These are phyloP conservation scores for Penicillium sp. DNA, from an alignment of 2,329 filamentous ascomycete species.

Conservation along the genomic window DNA sequence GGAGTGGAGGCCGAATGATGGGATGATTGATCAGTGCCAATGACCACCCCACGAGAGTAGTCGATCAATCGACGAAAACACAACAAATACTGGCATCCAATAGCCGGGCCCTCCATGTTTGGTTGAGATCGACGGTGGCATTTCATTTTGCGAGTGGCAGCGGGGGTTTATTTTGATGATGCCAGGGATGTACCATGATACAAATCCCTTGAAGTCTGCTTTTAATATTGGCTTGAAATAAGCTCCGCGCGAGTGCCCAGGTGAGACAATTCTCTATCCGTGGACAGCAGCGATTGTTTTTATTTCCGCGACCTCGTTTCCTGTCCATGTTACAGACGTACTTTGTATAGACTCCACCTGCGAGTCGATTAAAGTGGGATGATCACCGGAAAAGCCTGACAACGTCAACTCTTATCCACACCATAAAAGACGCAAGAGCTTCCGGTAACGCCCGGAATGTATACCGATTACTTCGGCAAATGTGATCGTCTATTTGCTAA, in stretches of 20 bases:
- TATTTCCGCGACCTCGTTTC: background rate
- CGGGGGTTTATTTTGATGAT: background rate
- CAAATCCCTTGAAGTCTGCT: background rate
- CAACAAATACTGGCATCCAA: conserved; percentile 2
- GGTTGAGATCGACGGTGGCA: conserved; percentile 13
- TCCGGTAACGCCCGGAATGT: background rate
- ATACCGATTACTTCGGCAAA: background rate
- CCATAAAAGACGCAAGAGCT: background rate
- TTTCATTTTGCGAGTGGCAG: background rate
- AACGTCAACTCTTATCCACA: background rate
- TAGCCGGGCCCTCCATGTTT: conserved; percentile 11
- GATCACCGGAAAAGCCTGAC: background rate
- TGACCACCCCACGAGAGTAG: conserved; percentile 5
- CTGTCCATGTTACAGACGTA: background rate
- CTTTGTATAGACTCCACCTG: background rate
- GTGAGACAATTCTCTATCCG: background rate
- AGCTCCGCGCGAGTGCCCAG: background rate
- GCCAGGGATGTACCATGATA: background rate
- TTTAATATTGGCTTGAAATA: background rate
- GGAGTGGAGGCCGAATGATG: background rate
- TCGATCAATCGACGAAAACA: background rate
- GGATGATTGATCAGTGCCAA: conserved; percentile 2
- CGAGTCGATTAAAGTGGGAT: background rate
- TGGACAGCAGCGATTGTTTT: no score
- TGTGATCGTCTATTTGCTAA: background rate